Conservation (phyloP, 2,329 filamentous ascomycete species). For the Lachnellula hyalina region DNA sequence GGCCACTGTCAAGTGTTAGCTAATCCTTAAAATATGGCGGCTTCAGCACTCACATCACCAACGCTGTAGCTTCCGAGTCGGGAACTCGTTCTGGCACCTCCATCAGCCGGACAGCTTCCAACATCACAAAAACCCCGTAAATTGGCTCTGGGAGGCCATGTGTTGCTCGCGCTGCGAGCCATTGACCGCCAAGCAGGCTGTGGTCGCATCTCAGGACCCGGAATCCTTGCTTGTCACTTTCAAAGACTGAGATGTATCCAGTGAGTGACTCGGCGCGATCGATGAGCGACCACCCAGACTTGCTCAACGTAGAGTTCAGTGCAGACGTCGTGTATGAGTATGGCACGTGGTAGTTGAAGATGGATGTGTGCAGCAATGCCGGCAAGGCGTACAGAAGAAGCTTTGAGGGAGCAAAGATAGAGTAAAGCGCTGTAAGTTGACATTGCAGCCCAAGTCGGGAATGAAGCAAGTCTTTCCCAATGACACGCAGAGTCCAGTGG, state of each 20-base stretch:
- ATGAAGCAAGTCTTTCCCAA: constrained; percentile 59
- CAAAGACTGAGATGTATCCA: constrained; percentile 86
- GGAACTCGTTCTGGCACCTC: constrained; percentile 48
- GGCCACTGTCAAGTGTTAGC: constrained; percentile 51
- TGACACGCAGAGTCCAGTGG: constrained; percentile 40
- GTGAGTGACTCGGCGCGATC: constrained; percentile 82
- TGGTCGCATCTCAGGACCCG: constrained; percentile 89
- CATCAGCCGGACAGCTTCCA: constrained; percentile 84
- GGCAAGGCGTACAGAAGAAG: constrained; percentile 63
- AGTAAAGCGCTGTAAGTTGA: constrained; percentile 58
- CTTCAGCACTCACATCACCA: constrained; percentile 66
- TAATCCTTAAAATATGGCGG: neutral
- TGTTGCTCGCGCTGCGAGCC: constrained; percentile 58
- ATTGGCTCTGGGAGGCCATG: constrained; percentile 81
- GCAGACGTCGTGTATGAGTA: constrained; percentile 52
- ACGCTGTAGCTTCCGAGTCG: constrained; percentile 67
- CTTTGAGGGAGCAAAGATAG: constrained; percentile 62
- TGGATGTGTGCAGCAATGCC: constrained; percentile 64
- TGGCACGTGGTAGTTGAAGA: constrained; percentile 70
- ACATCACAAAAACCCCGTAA: constrained; percentile 92
- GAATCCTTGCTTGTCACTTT: constrained; percentile 66
- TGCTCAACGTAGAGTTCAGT: constrained; percentile 61
- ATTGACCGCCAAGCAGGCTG: constrained; percentile 88
- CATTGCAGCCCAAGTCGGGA: constrained; percentile 70
- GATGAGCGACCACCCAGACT: constrained; percentile 67